These are phyloP conservation scores for Ceratobasidium papillatum DNA, from an alignment of 1,284 basidiomycete species.

Conservation along the genomic window DNA sequence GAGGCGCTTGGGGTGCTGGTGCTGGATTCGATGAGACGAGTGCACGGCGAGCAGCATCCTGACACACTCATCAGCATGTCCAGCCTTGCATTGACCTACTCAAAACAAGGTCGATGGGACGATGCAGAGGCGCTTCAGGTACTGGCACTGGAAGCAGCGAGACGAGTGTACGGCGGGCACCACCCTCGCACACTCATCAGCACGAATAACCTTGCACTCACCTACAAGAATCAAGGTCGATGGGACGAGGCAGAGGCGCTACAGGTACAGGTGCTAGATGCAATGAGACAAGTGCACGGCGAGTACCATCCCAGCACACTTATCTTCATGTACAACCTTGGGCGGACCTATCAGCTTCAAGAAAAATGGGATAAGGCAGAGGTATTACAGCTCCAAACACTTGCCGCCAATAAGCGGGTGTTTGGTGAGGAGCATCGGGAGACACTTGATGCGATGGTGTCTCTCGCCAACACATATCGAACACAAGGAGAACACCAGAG, in stretches of 20 bases:
- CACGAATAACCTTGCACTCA: slow-evolving; percentile 12
- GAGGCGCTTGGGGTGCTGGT: not conserved
- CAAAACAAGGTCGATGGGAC: not conserved
- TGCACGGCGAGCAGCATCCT: not conserved
- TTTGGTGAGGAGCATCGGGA: slow-evolving; percentile 4
- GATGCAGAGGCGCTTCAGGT: too few relatives aligned
- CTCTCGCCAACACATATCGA: not conserved
- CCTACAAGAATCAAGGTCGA: too few relatives aligned
- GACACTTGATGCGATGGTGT: not conserved
- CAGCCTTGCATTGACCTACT: not conserved
- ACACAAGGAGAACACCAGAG: too few relatives aligned
- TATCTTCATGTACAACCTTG: not conserved
- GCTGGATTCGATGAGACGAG: not conserved
- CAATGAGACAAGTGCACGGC: not conserved
- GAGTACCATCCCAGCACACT: not conserved
- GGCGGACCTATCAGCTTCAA: too few relatives aligned
- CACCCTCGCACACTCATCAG: not conserved
- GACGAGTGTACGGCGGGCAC: not conserved
- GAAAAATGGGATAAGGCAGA: too few relatives aligned
- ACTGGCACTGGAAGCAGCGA: not conserved
- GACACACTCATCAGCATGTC: not conserved
- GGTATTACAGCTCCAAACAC: too few relatives aligned
- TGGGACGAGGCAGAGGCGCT: too few relatives aligned
- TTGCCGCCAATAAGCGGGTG: too few relatives aligned
- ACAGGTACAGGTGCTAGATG: too few relatives aligned